Conservation (phyloP, 2,329 filamentous ascomycete species). For the Parafenestella ontariensis region DNA sequence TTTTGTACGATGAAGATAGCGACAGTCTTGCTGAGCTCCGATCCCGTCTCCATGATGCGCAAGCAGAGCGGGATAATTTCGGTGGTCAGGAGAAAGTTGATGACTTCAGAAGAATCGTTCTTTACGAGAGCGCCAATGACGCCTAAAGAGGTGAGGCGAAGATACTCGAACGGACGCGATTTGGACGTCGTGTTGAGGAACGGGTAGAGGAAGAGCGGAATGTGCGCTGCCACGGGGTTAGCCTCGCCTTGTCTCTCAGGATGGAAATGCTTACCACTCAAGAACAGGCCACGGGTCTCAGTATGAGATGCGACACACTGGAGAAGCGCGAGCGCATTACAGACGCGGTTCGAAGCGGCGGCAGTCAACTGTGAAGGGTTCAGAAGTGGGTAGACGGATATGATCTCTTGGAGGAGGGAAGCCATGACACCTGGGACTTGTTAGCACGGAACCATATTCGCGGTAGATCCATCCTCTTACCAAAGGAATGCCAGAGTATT, state of each 20-base stretch:
- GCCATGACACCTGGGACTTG: conserved; percentile 85
- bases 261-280: conserved; percentile 72
- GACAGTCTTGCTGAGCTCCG: conserved; percentile 97
- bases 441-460: conserved; percentile 16
- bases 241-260: conserved; percentile 1
- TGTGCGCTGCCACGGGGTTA: conserved; percentile 72
- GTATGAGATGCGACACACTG: conserved; percentile 98
- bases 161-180: conserved; percentile 95
- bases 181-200: conserved; percentile 99
- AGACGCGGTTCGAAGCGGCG: conserved; percentile 95
- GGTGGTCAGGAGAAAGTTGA: conserved; percentile 97
- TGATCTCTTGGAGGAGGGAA: conserved; percentile 95
- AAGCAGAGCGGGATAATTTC: conserved; percentile 98
- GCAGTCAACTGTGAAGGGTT: conserved; percentile 97
- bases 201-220: conserved; percentile 95
- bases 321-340: conserved; percentile 92
- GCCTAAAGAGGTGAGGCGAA: conserved; percentile 91
- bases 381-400: conserved; percentile 95
- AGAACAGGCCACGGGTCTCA: conserved; percentile 90
- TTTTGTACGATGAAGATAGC: conserved; percentile 99
- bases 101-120: conserved; percentile 97
- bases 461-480: conserved; percentile 56
- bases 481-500: conserved; percentile 98
- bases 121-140: conserved; percentile 98
- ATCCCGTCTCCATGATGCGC: conserved; percentile 98